Base-by-base conservation (phyloP, 2,329 filamentous ascomycete species). In the Venturia aucupariae region DNA sequence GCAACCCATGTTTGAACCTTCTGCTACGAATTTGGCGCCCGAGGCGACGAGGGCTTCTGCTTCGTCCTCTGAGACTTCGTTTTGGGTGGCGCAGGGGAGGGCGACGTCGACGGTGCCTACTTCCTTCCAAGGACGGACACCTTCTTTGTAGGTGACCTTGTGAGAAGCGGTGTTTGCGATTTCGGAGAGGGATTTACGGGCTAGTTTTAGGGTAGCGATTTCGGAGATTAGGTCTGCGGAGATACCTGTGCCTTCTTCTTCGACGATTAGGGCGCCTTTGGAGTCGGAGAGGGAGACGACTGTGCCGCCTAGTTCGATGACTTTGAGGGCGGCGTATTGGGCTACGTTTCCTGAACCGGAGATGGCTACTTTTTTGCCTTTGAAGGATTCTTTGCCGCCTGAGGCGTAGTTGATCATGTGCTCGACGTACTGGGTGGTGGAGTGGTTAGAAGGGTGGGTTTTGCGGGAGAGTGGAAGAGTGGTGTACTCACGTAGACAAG, bases 1-100 rank as follows among this genome's bases (percentile, higher is more conserved):
- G 83, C 92, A 97, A 68, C 94, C 94, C 94, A 99, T 97, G 86
- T 97, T 97, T 79, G 89, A 94, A 65, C 94, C 94, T 81, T 99
- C 94, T 65, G 94, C 94, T 69, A 97, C 88, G 81, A 91, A 95
- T 75, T 88, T 86, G 74, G 84, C 84, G 70, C 93, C 93, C 66
- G 84, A 84, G 61, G 83, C 83, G 66, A 97, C 85, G 55, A 97
- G 85, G 22, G 84, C 86, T 80, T 90, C 82, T 63, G 92, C 94
- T 82, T 99, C 94, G 72, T 94, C 91, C 75, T 87, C 86, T 74
- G 85, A 92, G 73, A 99, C 91, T 81, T 99, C 94, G 82, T 99
- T 99, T 84, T 99, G 92, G 66, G 94, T 97, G 48, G 94, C 94
- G 72, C 85, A 92, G 63, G 94, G 94, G 65, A 97, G 89, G 41